Evolutionary conservation across 1,284 basidiomycete species (phyloP), one percentile per base, ranked within the genome.

Genomic region (Marasmius fiardii): DNA sequence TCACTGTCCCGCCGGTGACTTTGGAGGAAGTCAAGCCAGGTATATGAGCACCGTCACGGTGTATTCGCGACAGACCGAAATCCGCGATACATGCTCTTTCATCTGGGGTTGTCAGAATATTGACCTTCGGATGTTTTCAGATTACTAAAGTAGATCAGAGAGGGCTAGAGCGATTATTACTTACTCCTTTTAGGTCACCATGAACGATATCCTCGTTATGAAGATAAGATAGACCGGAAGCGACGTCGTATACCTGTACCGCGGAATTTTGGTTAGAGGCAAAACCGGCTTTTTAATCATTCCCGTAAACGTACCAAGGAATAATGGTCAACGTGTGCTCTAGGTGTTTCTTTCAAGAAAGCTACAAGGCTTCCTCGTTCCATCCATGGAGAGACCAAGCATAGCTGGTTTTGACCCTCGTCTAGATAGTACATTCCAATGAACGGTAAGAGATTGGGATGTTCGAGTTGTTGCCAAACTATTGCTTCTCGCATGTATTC

Each of bases 181-280:
- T 64, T 56, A 73, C 73, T 41, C 63, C 65, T 52, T 74, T 76
- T 33, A 76, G 55, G 49, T 75, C 74, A 23, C 73, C 68, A 20
- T 76, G 74, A 11, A 74, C 51, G 41, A 75, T 67, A 3, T 68
- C 54, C 31, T 63, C 60, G 6, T 24, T 56, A 35, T 76, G 73
- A 8, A 75, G 60, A 52, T 73, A 74, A 18, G 63, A 18, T 20
- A 74, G 64, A 14, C 62, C 75, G 53, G 62, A 35, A 4, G 68
- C 68, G 21, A 74, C 59, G 53, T 71, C 69, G 28, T 21, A 56
- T 26, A 60, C 60, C 67, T 70, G 39, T 3, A 4, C 1, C 7
- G 16, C n/a, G n/a, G 11, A 20, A 2, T 18, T 21, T 6, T 56
- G 39, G 2, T 18, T 16, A 26, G 43, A 1, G n/a, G 31, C 16